phyloP scores from a whole-genome alignment of 768 basidiomycete species.

The Pleurotus eryngii region DNA sequence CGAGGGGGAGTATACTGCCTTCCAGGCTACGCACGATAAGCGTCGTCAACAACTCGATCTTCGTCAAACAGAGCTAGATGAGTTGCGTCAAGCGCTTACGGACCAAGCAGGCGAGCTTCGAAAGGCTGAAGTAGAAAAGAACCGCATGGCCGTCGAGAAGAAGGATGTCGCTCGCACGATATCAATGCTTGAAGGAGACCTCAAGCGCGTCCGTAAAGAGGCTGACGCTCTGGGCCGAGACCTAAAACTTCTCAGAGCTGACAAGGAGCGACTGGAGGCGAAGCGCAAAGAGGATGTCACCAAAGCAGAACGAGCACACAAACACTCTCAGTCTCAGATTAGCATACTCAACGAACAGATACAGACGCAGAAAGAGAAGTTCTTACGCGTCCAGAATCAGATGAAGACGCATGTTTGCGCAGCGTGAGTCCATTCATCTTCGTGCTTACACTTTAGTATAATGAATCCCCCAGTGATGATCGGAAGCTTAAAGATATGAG shows the following conservation, averaged over 20 bases:
- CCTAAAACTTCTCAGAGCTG: constrained; percentile 58
- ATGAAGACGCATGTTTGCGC: constrained; percentile 56
- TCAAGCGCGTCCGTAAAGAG: constrained; percentile 70
- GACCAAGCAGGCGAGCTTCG: constrained; percentile 62
- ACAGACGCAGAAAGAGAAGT: constrained; percentile 50
- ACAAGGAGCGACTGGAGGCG: constrained; percentile 62
- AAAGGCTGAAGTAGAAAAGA: constrained; percentile 59
- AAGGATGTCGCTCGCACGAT: constrained; percentile 64
- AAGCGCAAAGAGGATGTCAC: constrained; percentile 53
- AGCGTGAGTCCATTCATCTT: constrained; percentile 39
- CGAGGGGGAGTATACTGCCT: constrained; percentile 57
- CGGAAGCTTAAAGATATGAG: constrained; percentile 52
- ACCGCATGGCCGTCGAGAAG: constrained; percentile 59
- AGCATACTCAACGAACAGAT: constrained; percentile 65
- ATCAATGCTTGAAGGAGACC: constrained; percentile 66
- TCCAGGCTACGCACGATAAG: constrained; percentile 66
- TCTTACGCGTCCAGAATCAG: constrained; percentile 41
- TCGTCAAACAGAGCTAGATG: constrained; percentile 69
- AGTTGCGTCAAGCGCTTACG: constrained; percentile 65
- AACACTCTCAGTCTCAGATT: constrained; percentile 66
- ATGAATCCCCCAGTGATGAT: constrained; percentile 40
- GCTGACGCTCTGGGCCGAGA: constrained; percentile 79
- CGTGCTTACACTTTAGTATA: not conserved
- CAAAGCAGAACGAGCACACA: constrained; percentile 60
- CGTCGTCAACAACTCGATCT: constrained; percentile 73